phyloP scores from a whole-genome alignment of 1,139 yeast genomes.

The Yamadazyma buinensis region DNA sequence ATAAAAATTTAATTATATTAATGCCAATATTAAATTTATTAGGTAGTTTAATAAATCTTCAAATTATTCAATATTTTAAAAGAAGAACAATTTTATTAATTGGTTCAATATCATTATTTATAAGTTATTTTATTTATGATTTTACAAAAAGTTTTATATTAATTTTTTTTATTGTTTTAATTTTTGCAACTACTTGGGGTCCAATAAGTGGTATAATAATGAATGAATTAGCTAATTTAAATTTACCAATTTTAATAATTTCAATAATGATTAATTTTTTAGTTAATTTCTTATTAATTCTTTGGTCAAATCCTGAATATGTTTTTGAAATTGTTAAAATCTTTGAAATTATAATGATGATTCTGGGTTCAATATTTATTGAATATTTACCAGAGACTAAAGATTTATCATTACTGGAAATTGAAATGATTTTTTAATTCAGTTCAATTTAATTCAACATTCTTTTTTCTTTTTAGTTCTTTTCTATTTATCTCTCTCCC shows the following conservation, averaged over 20 bases:
- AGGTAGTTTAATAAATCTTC: conserved; percentile 10
- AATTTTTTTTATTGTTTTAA: conserved; percentile 15
- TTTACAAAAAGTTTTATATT: conserved; percentile 10
- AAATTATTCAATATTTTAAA: conserved; percentile 5
- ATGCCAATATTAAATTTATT: conserved; percentile 11
- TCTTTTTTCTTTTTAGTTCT: too few relatives aligned
- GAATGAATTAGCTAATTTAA: conserved; percentile 20
- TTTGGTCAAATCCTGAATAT: conserved; percentile 8
- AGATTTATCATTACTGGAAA: conserved; percentile 3
- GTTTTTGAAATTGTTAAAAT: neutral
- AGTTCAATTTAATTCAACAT: too few relatives aligned
- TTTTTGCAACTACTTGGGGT: conserved; percentile 33
- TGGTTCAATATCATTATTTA: conserved; percentile 8
- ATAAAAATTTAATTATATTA: conserved; percentile 4
- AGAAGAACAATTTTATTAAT: conserved; percentile 7
- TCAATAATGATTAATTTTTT: conserved; percentile 23
- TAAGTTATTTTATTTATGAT: conserved; percentile 6
- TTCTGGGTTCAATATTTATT: conserved; percentile 16
- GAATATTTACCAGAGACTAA: conserved; percentile 14
- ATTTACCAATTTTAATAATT: conserved; percentile 19
- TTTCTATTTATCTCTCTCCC: too few relatives aligned
- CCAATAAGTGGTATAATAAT: conserved; percentile 27
- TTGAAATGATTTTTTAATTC: too few relatives aligned
- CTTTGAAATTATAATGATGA: conserved; percentile 8
- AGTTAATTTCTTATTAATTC: conserved; percentile 23